phyloP scores from a whole-genome alignment of 139 green algal genomes.

The Chlorella sp. region DNA sequence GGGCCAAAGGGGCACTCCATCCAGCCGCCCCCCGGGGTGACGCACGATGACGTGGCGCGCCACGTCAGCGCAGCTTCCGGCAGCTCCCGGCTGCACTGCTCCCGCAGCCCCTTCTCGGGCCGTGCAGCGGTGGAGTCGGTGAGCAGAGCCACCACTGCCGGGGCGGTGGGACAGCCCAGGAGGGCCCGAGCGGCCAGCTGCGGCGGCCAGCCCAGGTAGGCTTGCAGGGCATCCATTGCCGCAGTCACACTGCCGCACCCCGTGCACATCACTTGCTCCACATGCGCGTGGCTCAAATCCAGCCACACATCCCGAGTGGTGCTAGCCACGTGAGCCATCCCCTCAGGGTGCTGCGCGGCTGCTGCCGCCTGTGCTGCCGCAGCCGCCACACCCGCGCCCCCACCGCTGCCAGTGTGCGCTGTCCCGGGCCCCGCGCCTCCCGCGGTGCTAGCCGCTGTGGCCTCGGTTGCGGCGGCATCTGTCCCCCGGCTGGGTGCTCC shows the following conservation, averaged over 20 bases:
- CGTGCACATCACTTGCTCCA: neutral
- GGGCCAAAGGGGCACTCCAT: neutral
- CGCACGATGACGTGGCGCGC: neutral
- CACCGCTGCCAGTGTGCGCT: neutral
- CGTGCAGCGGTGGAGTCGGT: too few species aligned
- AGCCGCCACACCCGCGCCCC: neutral
- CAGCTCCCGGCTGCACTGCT: neutral
- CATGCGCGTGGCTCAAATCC: neutral
- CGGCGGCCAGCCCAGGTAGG: neutral
- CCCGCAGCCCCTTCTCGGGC: neutral
- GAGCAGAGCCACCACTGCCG: neutral
- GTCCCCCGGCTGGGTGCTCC: neutral
- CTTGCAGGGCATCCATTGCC: neutral
- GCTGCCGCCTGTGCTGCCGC: neutral
- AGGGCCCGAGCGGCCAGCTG: neutral
- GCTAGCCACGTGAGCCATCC: neutral
- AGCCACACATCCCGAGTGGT: neutral
- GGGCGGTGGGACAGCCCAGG: neutral
- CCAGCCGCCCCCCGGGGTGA: neutral
- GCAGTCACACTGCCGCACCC: neutral
- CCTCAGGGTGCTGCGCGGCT: neutral
- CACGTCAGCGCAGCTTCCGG: neutral
- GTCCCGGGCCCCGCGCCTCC: neutral
- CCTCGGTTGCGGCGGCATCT: neutral
- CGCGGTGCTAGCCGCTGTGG: neutral